Evolutionary conservation across 345 rosid species (phyloP), one percentile per base, ranked within the genome.

Genomic region (Moricandia moricandioides): DNA sequence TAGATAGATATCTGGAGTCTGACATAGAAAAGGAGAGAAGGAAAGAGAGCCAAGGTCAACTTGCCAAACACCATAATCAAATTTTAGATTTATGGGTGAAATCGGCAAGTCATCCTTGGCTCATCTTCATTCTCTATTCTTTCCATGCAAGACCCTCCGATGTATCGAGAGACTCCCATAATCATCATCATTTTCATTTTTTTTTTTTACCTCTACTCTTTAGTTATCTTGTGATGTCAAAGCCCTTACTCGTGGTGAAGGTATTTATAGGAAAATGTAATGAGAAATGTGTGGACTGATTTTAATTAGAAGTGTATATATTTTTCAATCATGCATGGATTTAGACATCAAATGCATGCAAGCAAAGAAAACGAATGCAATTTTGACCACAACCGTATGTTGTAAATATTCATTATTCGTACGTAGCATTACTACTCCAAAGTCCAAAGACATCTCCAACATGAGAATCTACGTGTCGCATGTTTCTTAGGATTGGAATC

Each of bases 11-110:
- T 63, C 54, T 16, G 0, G 63, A 71, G 62, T 71, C 81, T 78
- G 47, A 59, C 81, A 78, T 78, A 49, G 49, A 78, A 78, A 59
- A 71, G 66, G 47, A 71, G 58, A 78, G 73, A 78, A 78, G 29
- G 72, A 78, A 78, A 65, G n/a, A 47, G 81, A 78, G 81, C 77
- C 81, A 78, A 49, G 64, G 37, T 34, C 64, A 78, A 71, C 77
- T 65, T 78, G 77, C 81, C 81, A 54, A 35, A 66, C 57, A 71
- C 76, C 62, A 59, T 6, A 55, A 57, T 43, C 64, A 63, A 12
- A 1, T 6, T 63, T 56, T 0, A 55, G 55, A 68, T 11, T 39
- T 3, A 16, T 1, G 71, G 71, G 62, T 39, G 2, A 39, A n/a
- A n/a, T 47, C 7, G 54, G 55, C 55, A 49, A 49, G 55, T 49